These are phyloP conservation scores for Ceratocystis cacaofunesta DNA, from an alignment of 2,329 filamentous ascomycete species.

Conservation along the genomic window DNA sequence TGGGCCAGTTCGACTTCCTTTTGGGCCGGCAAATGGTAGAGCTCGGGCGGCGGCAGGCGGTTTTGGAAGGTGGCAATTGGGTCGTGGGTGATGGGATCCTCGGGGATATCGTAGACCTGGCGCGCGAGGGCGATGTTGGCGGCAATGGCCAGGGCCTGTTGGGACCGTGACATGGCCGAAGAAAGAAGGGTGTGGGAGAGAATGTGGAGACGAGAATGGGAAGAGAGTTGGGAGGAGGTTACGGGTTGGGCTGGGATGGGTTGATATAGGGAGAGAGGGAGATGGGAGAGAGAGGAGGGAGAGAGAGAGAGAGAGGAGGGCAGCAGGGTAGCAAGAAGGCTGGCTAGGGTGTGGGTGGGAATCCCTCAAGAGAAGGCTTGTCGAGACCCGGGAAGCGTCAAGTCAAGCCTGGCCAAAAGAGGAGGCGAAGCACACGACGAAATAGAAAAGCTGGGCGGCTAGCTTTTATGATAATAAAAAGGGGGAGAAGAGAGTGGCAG, in stretches of 20 bases:
- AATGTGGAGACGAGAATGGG: neutral
- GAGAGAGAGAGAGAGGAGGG: neutral
- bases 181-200: neutral
- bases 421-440: neutral
- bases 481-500: neutral
- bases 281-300: neutral
- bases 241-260: neutral
- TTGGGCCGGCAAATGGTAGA: slow-evolving; percentile 12
- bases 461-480: neutral
- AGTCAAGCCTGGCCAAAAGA: neutral
- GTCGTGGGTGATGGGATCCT: slow-evolving; percentile 13
- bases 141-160: slow-evolving; percentile 12
- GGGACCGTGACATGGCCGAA: slow-evolving; percentile 1
- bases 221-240: neutral
- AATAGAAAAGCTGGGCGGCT: neutral
- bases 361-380: neutral
- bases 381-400: neutral
- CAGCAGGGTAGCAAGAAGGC: neutral
- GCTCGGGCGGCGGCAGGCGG: neutral
- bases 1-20: slow-evolving; percentile 16
- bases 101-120: slow-evolving; percentile 16
- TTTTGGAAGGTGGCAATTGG: slow-evolving; percentile 7
- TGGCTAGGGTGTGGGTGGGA: neutral
- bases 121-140: slow-evolving; percentile 15
- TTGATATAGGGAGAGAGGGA: neutral